phyloP scores from a whole-genome alignment of 805 yeast species.

The Candida dendrica region DNA sequence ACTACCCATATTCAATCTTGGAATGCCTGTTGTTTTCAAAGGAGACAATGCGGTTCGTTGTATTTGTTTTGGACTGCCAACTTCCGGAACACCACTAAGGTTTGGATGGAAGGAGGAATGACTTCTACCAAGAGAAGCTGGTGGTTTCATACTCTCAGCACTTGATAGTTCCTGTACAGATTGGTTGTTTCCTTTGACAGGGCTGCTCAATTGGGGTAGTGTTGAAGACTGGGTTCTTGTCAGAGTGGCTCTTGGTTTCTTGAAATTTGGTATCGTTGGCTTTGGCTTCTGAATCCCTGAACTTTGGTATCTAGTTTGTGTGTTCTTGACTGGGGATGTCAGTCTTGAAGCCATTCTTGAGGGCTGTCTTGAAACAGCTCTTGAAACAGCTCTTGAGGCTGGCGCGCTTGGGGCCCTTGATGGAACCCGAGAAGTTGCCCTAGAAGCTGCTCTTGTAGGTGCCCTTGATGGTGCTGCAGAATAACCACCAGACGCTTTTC shows the following conservation, averaged over 20 bases:
- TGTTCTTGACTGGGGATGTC: slow-evolving; percentile 12
- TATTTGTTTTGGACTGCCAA: slow-evolving; percentile 4
- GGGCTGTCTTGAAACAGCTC: neutral
- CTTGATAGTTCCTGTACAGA: neutral
- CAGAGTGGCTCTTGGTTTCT: neutral
- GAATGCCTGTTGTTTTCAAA: slow-evolving; percentile 3
- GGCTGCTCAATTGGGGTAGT: neutral
- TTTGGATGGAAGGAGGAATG: slow-evolving; percentile 18
- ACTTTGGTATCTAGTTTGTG: slow-evolving; percentile 2
- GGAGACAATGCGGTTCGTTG: slow-evolving; percentile 12
- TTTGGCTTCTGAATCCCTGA: slow-evolving; percentile 16
- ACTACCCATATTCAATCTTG: neutral
- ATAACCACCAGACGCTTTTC: slow-evolving; percentile 8
- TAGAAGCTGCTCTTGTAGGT: slow-evolving; percentile 13
- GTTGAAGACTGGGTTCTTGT: neutral
- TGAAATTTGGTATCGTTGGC: slow-evolving; percentile 1
- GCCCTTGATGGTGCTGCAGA: slow-evolving; percentile 15
- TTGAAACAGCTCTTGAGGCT: slow-evolving; percentile 5
- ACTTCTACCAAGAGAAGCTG: slow-evolving; percentile 9
- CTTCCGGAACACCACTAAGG: slow-evolving; percentile 11
- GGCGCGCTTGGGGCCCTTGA: slow-evolving; percentile 13
- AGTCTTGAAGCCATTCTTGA: slow-evolving; percentile 3
- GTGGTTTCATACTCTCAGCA: neutral
- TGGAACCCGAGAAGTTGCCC: slow-evolving; percentile 13
- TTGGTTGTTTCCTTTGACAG: neutral